Base-by-base conservation (phyloP, 139 green algal genomes). In the Volvox africanus region DNA sequence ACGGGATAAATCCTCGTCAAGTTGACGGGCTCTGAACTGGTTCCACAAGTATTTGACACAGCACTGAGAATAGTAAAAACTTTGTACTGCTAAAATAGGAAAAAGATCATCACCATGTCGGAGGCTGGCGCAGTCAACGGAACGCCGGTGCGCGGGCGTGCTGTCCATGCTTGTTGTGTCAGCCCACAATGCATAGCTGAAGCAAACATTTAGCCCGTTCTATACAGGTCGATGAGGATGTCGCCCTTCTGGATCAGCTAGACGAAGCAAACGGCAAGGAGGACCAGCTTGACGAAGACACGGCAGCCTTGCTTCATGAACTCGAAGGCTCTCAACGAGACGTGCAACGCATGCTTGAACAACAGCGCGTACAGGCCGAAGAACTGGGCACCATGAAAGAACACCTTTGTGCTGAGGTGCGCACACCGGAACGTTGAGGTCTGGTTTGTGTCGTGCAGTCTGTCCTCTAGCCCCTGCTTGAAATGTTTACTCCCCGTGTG, bases 371-470 rank as follows among this genome's bases (percentile, higher is more conserved):
- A 22, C 86, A 93, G n/a, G 81, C 81, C 0, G 16, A 68, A 9
- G 89, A 94, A 82, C 80, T 94, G 13, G 89, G 89, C 3, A 87
- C 86, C 20, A 85, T 94, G 76, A 92, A 91, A 35, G 89, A 92
- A 28, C 79, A 93, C 61, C 73, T 94, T 18, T 67, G 75, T 14
- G 20, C 67, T 32, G 92, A 94, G 89, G 92, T 94, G 44, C 5
- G 84, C 12, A 55, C 5, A 5, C 44, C 44, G 44, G 44, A 55
- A 55, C 44, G 44, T 55, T 55, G 5, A 9, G 5, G 44, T 9
- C 44, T 5, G 44, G 44, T 55, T 55, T 5, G 44, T 55, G 44
- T 55, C 44, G 44, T 14, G 44, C 44, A 55, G 44, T 14, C 44
- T 55, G 44, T 55, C 44, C 9, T 55, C 44, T 55, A 14, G 44